Evolutionary conservation across 2,329 filamentous ascomycete species (phyloP).

Genomic region (Fusarium pseudoanthophilum): DNA sequence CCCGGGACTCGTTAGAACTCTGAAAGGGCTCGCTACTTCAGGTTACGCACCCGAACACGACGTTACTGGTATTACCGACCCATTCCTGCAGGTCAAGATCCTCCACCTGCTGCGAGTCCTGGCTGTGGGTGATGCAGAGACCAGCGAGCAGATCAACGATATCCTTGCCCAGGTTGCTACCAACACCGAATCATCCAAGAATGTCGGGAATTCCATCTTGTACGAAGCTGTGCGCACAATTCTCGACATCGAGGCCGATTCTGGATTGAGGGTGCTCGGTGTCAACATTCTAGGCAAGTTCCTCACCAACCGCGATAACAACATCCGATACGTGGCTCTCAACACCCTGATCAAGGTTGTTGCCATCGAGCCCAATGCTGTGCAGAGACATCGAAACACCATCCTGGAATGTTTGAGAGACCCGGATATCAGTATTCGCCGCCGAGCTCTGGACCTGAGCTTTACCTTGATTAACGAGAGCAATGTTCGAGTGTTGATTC

Average conservation of each 20-base stretch:
- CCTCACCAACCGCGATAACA: conserved; percentile 98
- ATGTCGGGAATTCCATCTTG: conserved; percentile 96
- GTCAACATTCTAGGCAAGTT: conserved; percentile 99
- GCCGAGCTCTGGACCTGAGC: conserved; percentile 94
- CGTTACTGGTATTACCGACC: conserved; percentile 97
- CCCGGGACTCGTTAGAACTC: conserved; percentile 85
- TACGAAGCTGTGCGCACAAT: conserved; percentile 98
- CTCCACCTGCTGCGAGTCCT: conserved; percentile 86
- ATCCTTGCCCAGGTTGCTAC: conserved; percentile 97
- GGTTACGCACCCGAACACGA: conserved; percentile 98
- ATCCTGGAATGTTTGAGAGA: conserved; percentile 96
- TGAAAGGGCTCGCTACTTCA: conserved; percentile 93
- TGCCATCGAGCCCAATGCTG: conserved; percentile 96
- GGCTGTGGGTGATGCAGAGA: conserved; percentile 84
- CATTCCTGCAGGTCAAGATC: conserved; percentile 97
- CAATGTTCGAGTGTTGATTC: conserved; percentile 92
- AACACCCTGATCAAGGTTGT: conserved; percentile 99
- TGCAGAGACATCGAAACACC: conserved; percentile 96
- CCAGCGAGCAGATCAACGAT: conserved; percentile 98
- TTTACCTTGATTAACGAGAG: conserved; percentile 98
- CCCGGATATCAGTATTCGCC: conserved; percentile 96
- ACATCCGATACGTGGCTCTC: conserved; percentile 96
- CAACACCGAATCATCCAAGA: conserved; percentile 98
- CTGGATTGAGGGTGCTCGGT: conserved; percentile 89
- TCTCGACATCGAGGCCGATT: conserved; percentile 97